Evolutionary conservation across 208 protist genomes (phyloP), one percentile per base, ranked within the genome.

Genomic region (Polymyxa betae): DNA sequence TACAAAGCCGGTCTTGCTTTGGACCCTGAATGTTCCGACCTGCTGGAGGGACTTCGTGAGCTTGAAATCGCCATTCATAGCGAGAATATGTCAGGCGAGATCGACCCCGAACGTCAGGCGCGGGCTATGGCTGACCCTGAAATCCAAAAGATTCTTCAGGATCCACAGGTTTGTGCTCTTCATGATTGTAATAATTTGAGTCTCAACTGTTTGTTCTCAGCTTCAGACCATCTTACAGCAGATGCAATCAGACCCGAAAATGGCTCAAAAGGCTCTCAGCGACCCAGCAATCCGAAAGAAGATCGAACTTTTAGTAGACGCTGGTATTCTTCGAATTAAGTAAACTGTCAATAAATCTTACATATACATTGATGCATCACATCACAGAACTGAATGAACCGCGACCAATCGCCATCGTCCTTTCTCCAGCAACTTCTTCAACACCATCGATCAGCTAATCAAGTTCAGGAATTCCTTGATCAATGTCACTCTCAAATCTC

Each of bases 41-140:
- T 82, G 1, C 88, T 66, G 20, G 90, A 44, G 35, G 90, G 77
- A 0, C 40, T 89, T 0, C 54, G 44, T 32, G 40, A 32, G 35
- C 20, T 92, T 49, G 46, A 89, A 45, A 0, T 12, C 20, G 41
- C 60, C 10, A 88, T 89, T 38, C 45, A 44, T 35, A 92, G 35
- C n/a, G 72, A 89, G 77, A 89, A 89, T 45, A 32, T 38, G 29
- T 92, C 40, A n/a, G 45, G 52, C 10, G 78, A 44, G 12, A 88
- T 72, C 66, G 68, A 89, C 72, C 64, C 77, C 5, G 77, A 88
- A 45, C 45, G 89, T 12, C 88, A 90, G 45, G 77, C 46, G 0
- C 41, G 82, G 10, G 43, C 40, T 38, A 89, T 92, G 90, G 78
- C 40, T 5, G 90, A 92, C 78, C 77, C 90, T 89, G 90, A 88